phyloP scores from a whole-genome alignment of 768 basidiomycete genomes.

The Boletus edulis region DNA sequence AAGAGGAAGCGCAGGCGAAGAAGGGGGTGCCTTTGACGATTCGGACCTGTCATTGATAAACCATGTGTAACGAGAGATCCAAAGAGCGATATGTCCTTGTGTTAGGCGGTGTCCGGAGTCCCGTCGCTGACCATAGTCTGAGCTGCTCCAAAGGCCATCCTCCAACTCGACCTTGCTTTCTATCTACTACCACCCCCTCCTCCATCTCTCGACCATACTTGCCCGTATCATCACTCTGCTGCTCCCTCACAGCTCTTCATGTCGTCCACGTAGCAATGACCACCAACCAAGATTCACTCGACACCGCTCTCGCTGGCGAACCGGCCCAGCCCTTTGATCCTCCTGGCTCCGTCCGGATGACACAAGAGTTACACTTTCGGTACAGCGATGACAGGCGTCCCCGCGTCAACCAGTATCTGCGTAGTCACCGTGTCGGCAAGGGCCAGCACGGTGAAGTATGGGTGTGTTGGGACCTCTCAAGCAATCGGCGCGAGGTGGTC shows the following conservation, averaged over 20 bases:
- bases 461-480: conserved; percentile 56
- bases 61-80: conserved; percentile 12
- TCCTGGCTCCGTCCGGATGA: conserved; percentile 48
- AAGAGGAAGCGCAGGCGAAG: conserved; percentile 9
- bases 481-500: conserved; percentile 48
- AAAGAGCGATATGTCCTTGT: conserved; percentile 5
- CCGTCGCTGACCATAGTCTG: conserved; percentile 4
- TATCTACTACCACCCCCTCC: conserved; percentile 18
- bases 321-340: conserved; percentile 36
- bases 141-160: conserved; percentile 4
- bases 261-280: conserved; percentile 26
- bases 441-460: conserved; percentile 93
- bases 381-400: conserved; percentile 39
- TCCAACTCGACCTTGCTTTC: conserved; percentile 17
- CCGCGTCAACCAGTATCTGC: conserved; percentile 85
- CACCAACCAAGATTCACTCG: conserved; percentile 23
- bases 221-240: conserved; percentile 8
- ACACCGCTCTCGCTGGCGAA: conserved; percentile 35
- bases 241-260: conserved; percentile 21
- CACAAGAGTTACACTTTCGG: conserved; percentile 40
- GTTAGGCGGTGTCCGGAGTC: conserved; percentile 34
- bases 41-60: background rate
- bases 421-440: conserved; percentile 72
- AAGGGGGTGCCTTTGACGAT: background rate
- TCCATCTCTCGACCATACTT: conserved; percentile 25